Evolutionary conservation across 768 basidiomycete genomes (phyloP), one percentile per base, ranked within the genome.

Genomic region (Trametes coccinea): DNA sequence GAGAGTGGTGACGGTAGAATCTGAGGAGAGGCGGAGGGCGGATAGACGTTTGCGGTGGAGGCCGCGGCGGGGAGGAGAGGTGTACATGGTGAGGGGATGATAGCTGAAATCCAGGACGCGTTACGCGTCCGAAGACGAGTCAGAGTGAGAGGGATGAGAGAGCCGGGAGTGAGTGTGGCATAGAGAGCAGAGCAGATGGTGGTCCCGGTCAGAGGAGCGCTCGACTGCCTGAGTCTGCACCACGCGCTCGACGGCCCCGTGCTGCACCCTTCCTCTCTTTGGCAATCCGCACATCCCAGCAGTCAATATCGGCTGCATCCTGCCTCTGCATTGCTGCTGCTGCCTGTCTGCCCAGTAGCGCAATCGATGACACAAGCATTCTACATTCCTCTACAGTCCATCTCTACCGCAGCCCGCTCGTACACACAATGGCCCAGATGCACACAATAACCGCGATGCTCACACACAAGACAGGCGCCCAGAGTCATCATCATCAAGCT

Each of bases 21-120:
- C 88, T 14, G 86, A 82, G 34, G 89, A 90, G 46, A 87, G 76
- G 27, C 82, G 80, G 31, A 84, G 75, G 10, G 78, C 72, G 8
- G 89, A 87, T 49, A 78, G 66, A 34, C 84, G 84, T 70, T 84
- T 87, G 69, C 81, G 79, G 67, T 87, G 84, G 6, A 49, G 51
- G n/a, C 65, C 64, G 29, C 72, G 69, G 45, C 61, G 64, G 33
- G 68, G 66, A 16, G 72, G 61, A 58, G 58, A 22, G 14, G 63
- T 39, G 57, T 51, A 60, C 62, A 63, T 63, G 41, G 48, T 37
- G n/a, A 53, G 16, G 30, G 31, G 14, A 11, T 6, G 5, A 37
- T 37, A 11, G 11, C 34, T 11, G 34, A 16, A 16, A 16, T 47
- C 48, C 13, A 27, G 54, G 56, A 60, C 63, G 63, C 63, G 63